Base-by-base conservation (phyloP, 768 basidiomycete species). In the Phlegmacium glaucopus region DNA sequence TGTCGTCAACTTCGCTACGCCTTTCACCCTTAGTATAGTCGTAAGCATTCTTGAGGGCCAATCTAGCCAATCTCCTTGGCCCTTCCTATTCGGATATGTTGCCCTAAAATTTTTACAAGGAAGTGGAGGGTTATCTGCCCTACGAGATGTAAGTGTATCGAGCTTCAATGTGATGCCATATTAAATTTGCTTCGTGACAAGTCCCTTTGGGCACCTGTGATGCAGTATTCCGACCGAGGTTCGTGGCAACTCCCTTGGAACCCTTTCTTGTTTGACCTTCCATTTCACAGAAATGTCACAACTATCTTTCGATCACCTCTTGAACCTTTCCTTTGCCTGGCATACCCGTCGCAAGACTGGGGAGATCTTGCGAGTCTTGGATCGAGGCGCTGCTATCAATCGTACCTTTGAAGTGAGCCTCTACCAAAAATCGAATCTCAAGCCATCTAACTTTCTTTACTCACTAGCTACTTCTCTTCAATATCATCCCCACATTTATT, bases 371-470 rank as follows among this genome's bases (percentile, higher is more conserved):
- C 79, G 87, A 16, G 89, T 93, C 39, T 74, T 92, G 17, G 86
- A 89, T 54, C 81, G 90, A 46, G 89, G 91, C 4, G 85, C 85
- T 22, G 89, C 90, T 0, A 90, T 95, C 62, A 94, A 94, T 66
- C 85, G 79, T 53, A 81, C 84, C 3, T 74, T 92, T 49, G 85
- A 86, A 66, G 83, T 82, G 48, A 27, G 66, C 56, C 8, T 16
- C 34, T 30, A 32, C 32, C 2, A 36, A 50, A 3, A 38, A 4
- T 39, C 46, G 10, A 18, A 8, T 27, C 34, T n/a, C 7, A 16
- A 29, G 35, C 18, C 8, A 13, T 17, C 32, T 18, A 26, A 15
- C 9, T 44, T 37, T 55, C 22, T 58, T 44, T 9, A 12, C 8
- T 35, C 42, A 56, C 48, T 54, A 90, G 80, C 73, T 90, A 18